Base-by-base conservation (phyloP, 441 rosid genomes). In the Bocquillonia castaneifolia region DNA sequence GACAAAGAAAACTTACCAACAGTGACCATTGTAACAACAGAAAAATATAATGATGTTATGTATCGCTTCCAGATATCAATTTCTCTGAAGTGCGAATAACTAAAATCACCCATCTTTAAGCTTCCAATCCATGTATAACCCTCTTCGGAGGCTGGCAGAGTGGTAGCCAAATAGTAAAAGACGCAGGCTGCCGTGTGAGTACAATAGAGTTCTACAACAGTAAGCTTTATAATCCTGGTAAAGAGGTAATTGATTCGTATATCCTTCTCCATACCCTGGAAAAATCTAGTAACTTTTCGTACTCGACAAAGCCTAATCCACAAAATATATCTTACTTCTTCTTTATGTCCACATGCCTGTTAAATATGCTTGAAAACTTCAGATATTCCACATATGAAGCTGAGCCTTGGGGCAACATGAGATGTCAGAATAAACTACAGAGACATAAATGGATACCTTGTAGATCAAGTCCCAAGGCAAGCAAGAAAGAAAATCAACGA, bases 71-170 rank as follows among this genome's bases (percentile, higher is more conserved):
- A 88, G 20, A 94, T 42, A 73, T 92, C 90, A 59, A 94, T 87
- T 10, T 94, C 80, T 79, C 97, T 84, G 74, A 94, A 94, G 79
- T 73, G 67, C 22, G 88, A 75, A 72, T 94, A 94, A 76, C 80
- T 83, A 40, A 81, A 87, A 68, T 86, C 94, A 58, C 99, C 99
- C 89, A 94, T 25, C 84, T 85, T 84, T 22, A 94, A 70, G 81
- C 98, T 92, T 76, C 99, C 99, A 69, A 94, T 94, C 99, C 99
- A 94, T 20, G 99, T 94, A 70, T 90, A 82, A 17, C 91, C 90
- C 76, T 91, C 99, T 74, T 88, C 32, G 22, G 87, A 73, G 29
- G 69, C 20, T 55, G 97, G 93, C 67, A 90, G 59, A 39, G 97
- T 91, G 22, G 99, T 94, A 52, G 98, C 99, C 79, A 94, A 80